These are phyloP conservation scores for Pythium phragmitis DNA, from an alignment of 352 stramenopile species.

Conservation along the genomic window DNA sequence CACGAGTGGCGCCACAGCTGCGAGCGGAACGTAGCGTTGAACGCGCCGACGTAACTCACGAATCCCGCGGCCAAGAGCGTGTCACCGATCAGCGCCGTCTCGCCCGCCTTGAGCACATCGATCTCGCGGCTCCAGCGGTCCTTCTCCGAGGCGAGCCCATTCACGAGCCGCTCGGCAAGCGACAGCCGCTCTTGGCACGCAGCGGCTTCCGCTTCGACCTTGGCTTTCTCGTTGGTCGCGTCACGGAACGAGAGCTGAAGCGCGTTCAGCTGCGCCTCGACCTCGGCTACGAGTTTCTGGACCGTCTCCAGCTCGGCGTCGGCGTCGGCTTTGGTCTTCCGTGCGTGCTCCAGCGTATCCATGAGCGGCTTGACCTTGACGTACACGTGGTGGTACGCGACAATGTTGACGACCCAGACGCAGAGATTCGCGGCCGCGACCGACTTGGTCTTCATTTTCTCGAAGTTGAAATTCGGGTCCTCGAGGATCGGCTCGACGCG, in stretches of 20 bases:
- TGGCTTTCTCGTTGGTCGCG: constrained; percentile 90
- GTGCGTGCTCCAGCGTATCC: constrained; percentile 87
- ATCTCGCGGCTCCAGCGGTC: constrained; percentile 89
- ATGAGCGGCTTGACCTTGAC: constrained; percentile 95
- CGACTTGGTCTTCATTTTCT: constrained; percentile 94
- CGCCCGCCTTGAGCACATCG: constrained; percentile 69
- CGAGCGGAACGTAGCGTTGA: constrained; percentile 79
- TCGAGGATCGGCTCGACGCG: constrained; percentile 86
- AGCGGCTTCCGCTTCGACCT: constrained; percentile 85
- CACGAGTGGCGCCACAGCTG: constrained; percentile 87
- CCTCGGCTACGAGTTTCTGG: constrained; percentile 77
- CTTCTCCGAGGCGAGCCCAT: constrained; percentile 87
- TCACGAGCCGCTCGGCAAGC: constrained; percentile 87
- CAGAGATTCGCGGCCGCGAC: constrained; percentile 89
- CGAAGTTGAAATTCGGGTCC: constrained; percentile 91
- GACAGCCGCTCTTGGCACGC: constrained; percentile 85
- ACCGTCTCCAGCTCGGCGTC: constrained; percentile 82
- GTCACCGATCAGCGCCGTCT: constrained; percentile 84
- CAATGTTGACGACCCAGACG: constrained; percentile 94
- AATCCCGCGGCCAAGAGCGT: constrained; percentile 88
- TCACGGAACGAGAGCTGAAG: constrained; percentile 82
- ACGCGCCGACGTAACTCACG: constrained; percentile 92
- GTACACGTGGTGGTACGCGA: constrained; percentile 91
- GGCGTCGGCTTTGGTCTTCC: constrained; percentile 66
- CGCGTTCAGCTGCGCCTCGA: constrained; percentile 74